These are phyloP conservation scores for Neurospora hispaniola DNA, from an alignment of 495 filamentous ascomycete species.

Conservation along the genomic window DNA sequence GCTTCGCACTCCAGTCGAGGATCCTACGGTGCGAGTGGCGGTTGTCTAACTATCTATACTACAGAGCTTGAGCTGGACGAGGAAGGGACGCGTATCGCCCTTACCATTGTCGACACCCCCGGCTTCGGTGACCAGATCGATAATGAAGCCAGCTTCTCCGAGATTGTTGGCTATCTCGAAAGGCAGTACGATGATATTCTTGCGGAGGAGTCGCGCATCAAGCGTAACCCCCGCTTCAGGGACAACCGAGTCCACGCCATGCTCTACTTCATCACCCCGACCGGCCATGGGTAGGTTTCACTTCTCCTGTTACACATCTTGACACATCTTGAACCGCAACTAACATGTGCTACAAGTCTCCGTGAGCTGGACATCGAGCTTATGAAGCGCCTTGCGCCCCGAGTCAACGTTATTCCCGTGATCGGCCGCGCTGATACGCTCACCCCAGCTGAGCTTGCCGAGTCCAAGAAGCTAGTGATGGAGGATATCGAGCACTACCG, in stretches of 20 bases:
- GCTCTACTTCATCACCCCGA: slow-evolving; percentile 98
- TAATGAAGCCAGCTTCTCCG: slow-evolving; percentile 96
- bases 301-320: background rate
- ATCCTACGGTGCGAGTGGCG: no score
- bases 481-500: slow-evolving; percentile 99
- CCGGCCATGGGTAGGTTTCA: slow-evolving; percentile 71
- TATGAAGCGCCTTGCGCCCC: slow-evolving; percentile 96
- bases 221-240: slow-evolving; percentile 98
- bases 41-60: slow-evolving; percentile 11
- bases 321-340: background rate
- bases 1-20: slow-evolving; percentile 23
- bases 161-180: slow-evolving; percentile 96
- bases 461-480: slow-evolving; percentile 99
- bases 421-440: slow-evolving; percentile 97
- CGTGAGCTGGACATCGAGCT: slow-evolving; percentile 98
- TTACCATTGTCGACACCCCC: slow-evolving; percentile 97
- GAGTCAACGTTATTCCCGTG: slow-evolving; percentile 97
- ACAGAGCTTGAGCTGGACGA: slow-evolving; percentile 93
- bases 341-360: slow-evolving; percentile 46
- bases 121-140: slow-evolving; percentile 99
- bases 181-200: slow-evolving; percentile 99
- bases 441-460: slow-evolving; percentile 89
- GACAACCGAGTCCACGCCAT: slow-evolving; percentile 97
- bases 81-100: slow-evolving; percentile 93
- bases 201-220: slow-evolving; percentile 98